These are phyloP conservation scores for Candida ipomoeae DNA, from an alignment of 805 yeast genomes.

Conservation along the genomic window DNA sequence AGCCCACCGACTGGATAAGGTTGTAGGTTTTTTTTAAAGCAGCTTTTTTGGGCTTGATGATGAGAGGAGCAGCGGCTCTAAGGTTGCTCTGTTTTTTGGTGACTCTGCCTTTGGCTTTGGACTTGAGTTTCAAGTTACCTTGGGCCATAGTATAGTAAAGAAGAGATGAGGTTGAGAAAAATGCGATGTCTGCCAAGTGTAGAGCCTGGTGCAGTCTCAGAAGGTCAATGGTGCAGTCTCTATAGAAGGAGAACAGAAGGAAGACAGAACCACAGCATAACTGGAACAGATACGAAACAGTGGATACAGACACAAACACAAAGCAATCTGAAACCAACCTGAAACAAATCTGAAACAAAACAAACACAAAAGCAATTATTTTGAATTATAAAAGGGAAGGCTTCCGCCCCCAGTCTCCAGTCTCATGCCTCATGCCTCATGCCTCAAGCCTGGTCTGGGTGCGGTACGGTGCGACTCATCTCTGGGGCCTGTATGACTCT, in stretches of 20 bases:
- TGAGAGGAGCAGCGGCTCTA: slow-evolving; percentile 68
- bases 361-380: no score
- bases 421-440: no score
- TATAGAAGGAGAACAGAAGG: no score
- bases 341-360: no score
- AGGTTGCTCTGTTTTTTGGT: slow-evolving; percentile 65
- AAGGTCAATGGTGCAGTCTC: background rate
- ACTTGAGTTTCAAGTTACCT: slow-evolving; percentile 59
- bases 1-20: slow-evolving; percentile 45
- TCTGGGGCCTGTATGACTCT: slow-evolving; percentile 6
- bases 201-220: background rate
- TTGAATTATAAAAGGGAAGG: no score
- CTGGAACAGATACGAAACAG: no score
- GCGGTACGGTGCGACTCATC: slow-evolving; percentile 1
- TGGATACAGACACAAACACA: no score
- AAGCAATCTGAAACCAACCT: no score
- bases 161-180: background rate
- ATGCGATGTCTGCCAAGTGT: background rate
- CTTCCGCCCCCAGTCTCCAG: no score
- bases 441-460: background rate
- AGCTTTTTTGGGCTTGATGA: slow-evolving; percentile 62
- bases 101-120: slow-evolving; percentile 46
- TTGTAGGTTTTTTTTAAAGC: slow-evolving; percentile 45
- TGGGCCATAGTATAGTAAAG: slow-evolving; percentile 58
- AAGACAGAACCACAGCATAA: no score